A percentile compares a stretch with the other conserved stretches of the same genome.
Evolutionary conservation across 345 rosid genomes (phyloP).

Genomic region (Mangifera indica): DNA sequence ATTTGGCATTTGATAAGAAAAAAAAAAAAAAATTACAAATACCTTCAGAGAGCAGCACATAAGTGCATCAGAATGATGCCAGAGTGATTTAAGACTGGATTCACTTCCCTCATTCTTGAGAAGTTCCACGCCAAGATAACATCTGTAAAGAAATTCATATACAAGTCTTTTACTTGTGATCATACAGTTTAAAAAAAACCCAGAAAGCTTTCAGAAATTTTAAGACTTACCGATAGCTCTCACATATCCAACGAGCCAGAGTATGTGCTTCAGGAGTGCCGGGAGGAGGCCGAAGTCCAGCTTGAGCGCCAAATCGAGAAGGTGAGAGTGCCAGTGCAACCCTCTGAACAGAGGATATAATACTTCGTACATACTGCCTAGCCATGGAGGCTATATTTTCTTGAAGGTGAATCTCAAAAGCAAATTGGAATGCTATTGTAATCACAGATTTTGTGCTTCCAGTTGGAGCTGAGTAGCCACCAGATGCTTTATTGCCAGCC

Average conservation of each 20-base stretch:
- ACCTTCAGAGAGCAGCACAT: constrained; percentile 93
- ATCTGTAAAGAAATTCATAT: constrained; percentile 37
- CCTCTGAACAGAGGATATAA: constrained; percentile 88
- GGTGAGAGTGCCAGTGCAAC: constrained; percentile 96
- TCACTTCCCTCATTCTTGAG: constrained; percentile 74
- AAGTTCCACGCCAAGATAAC: constrained; percentile 77
- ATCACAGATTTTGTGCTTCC: constrained; percentile 79
- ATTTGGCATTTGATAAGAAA: no score
- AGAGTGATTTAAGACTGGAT: constrained; percentile 68
- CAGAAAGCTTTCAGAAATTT: no score
- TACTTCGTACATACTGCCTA: constrained; percentile 80
- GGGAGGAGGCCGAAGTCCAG: constrained; percentile 62
- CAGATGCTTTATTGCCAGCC: constrained; percentile 51
- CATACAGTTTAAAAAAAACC: background rate
- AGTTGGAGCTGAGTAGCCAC: constrained; percentile 52
- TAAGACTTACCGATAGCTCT: constrained; percentile 57
- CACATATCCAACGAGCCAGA: constrained; percentile 87
- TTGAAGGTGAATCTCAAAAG: constrained; percentile 85
- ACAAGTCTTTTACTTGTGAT: background rate
- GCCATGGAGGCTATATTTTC: constrained; percentile 88
- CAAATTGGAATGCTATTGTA: constrained; percentile 95
- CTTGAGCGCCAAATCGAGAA: constrained; percentile 54
- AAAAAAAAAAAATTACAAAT: background rate
- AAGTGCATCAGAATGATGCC: constrained; percentile 89
- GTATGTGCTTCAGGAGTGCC: constrained; percentile 88